Conservation (phyloP, 2,329 filamentous ascomycete genomes). For the Aurifilum marmelostoma region DNA sequence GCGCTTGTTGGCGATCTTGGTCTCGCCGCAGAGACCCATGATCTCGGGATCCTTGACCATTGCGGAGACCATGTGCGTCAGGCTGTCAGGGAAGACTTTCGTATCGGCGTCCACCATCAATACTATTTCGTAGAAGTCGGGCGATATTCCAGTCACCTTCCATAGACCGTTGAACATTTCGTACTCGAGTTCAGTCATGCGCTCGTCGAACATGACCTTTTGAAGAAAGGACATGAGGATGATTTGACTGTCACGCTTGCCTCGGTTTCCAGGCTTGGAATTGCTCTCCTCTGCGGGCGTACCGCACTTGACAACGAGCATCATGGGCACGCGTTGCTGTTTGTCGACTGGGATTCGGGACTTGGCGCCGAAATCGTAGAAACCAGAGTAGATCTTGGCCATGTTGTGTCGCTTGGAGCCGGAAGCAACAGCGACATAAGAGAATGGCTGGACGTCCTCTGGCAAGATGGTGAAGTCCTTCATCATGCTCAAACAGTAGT, state of each 20-base stretch:
- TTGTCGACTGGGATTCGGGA: slow-evolving; percentile 81
- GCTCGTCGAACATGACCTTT: slow-evolving; percentile 99
- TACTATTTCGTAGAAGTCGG: slow-evolving; percentile 96
- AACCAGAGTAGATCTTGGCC: slow-evolving; percentile 97
- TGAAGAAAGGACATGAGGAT: slow-evolving; percentile 99
- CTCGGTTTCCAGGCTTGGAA: slow-evolving; percentile 92
- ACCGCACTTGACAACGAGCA: slow-evolving; percentile 93
- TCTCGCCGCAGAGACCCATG: slow-evolving; percentile 98
- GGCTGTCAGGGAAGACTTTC: slow-evolving; percentile 96
- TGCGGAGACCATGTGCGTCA: slow-evolving; percentile 98
- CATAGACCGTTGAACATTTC: slow-evolving; percentile 99
- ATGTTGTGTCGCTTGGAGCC: slow-evolving; percentile 99
- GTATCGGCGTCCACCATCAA: slow-evolving; percentile 99
- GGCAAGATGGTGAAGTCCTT: slow-evolving; percentile 81
- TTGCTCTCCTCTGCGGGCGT: slow-evolving; percentile 82
- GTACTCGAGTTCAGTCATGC: slow-evolving; percentile 98
- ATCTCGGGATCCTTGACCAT: slow-evolving; percentile 99
- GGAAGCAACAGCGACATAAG: slow-evolving; percentile 94
- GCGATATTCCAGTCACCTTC: slow-evolving; percentile 98
- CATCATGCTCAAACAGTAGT: slow-evolving; percentile 91
- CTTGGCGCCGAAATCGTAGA: slow-evolving; percentile 91
- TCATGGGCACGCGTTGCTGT: slow-evolving; percentile 97
- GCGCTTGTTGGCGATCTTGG: slow-evolving; percentile 98
- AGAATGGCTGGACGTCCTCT: slow-evolving; percentile 85
- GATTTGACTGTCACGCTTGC: slow-evolving; percentile 98